Evolutionary conservation across 192 early-diverging fungal species (phyloP).

Genomic region (Backusella luteola): DNA sequence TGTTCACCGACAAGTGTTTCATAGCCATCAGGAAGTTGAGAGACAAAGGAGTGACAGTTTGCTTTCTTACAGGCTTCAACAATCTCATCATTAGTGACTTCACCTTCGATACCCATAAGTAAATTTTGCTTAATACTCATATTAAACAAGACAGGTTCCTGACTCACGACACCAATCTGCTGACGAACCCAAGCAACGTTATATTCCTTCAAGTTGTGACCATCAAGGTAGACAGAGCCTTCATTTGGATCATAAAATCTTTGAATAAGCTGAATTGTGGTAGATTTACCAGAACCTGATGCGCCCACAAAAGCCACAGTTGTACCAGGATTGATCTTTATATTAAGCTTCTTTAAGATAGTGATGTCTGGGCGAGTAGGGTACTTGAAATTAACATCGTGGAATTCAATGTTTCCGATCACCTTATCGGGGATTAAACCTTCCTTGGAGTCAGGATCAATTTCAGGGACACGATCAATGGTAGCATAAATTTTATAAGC

Average conservation of each 20-base stretch:
- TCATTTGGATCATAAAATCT: constrained; percentile 76
- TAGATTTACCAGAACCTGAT: constrained; percentile 87
- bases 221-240: constrained; percentile 72
- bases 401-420: constrained; percentile 71
- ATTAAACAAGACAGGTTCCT: constrained; percentile 90
- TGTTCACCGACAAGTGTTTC: constrained; percentile 84
- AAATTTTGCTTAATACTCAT: constrained; percentile 81
- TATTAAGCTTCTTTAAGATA: constrained; percentile 71
- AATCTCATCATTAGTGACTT: constrained; percentile 69
- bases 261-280: constrained; percentile 79
- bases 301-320: constrained; percentile 90
- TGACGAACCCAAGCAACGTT: constrained; percentile 82
- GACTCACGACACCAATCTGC: constrained; percentile 87
- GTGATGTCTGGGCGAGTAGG: constrained; percentile 80
- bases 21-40: constrained; percentile 76
- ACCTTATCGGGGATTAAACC: constrained; percentile 49
- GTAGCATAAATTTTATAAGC: constrained; percentile 77
- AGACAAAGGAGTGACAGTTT: constrained; percentile 84
- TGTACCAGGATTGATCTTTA: constrained; percentile 73
- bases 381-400: constrained; percentile 79
- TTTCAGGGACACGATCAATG: constrained; percentile 79
- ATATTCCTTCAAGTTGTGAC: constrained; percentile 67
- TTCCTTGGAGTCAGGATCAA: constrained; percentile 57
- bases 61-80: constrained; percentile 64
- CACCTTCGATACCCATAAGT: constrained; percentile 57